Evolutionary conservation across 1,139 yeast genomes (phyloP).

Genomic region (Candida buenavistaensis): DNA sequence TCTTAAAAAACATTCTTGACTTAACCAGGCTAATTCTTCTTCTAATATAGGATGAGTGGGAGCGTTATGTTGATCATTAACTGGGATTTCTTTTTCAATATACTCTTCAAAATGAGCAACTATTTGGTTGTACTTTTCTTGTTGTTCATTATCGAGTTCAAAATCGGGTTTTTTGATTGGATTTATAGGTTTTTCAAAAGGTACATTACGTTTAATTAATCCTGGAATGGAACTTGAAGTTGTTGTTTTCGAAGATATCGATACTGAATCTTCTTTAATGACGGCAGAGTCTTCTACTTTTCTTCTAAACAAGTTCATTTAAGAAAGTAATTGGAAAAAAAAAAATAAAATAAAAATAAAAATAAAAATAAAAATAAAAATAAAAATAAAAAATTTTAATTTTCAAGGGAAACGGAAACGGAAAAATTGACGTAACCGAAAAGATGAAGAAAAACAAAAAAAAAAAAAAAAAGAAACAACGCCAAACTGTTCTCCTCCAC

Average conservation of each 20-base stretch:
- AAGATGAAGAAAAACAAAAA: neutral
- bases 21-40: conserved; percentile 84
- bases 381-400: neutral
- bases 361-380: neutral
- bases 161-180: conserved; percentile 33
- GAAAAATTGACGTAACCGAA: neutral
- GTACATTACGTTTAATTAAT: conserved; percentile 36
- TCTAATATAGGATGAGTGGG: conserved; percentile 28
- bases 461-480: neutral
- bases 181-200: conserved; percentile 42
- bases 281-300: conserved; percentile 11
- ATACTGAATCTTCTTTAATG: conserved; percentile 8
- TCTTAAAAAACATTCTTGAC: conserved; percentile 83
- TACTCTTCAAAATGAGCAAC: conserved; percentile 25
- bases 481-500: neutral
- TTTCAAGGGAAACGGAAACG: neutral
- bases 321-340: conserved; percentile 9
- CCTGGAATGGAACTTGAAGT: conserved; percentile 10
- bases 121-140: conserved; percentile 27
- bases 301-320: conserved; percentile 22
- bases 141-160: conserved; percentile 30
- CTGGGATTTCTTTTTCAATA: conserved; percentile 23
- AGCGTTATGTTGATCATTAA: conserved; percentile 22
- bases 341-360: conserved; percentile 2
- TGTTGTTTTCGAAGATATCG: conserved; percentile 17